These are phyloP conservation scores for Plasmodium inui DNA, from an alignment of 169 alveolate species.

Conservation along the genomic window DNA sequence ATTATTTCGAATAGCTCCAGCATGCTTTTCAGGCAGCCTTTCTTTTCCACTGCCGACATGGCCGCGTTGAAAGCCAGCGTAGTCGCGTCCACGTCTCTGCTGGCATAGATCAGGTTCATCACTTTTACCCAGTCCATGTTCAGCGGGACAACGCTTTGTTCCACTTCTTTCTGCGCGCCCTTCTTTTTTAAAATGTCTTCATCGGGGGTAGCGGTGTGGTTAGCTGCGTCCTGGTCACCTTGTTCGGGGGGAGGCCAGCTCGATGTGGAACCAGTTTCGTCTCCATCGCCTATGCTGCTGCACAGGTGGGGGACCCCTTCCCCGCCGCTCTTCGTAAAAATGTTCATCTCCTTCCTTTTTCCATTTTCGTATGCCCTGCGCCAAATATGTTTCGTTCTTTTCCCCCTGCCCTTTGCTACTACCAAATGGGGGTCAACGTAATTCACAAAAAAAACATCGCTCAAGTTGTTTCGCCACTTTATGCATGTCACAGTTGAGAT, in stretches of 20 bases:
- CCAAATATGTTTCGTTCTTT: not conserved
- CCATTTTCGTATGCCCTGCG: not conserved
- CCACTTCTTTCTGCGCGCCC: slow-evolving; percentile 26
- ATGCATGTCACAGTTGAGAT: not conserved
- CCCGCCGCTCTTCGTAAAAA: not conserved
- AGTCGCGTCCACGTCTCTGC: slow-evolving; percentile 47
- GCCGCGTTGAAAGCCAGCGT: slow-evolving; percentile 71
- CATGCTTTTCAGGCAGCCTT: slow-evolving; percentile 49
- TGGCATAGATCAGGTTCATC: slow-evolving; percentile 45
- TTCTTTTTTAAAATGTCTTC: slow-evolving; percentile 45
- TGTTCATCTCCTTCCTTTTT: not conserved
- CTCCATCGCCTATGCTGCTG: not conserved
- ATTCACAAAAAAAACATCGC: not conserved
- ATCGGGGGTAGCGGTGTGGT: not conserved
- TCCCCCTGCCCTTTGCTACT: not conserved
- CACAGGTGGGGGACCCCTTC: not conserved
- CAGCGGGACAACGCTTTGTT: slow-evolving; percentile 49
- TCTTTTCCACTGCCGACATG: slow-evolving; percentile 69
- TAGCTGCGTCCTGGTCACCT: not conserved
- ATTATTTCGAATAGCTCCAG: slow-evolving; percentile 56
- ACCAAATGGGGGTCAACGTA: not conserved
- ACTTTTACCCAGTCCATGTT: slow-evolving; percentile 74
- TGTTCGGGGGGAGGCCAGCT: not conserved
- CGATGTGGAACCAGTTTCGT: not conserved
- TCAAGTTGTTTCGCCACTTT: not conserved